Conservation (phyloP, 176 grass and related monocot species). For the Musa acuminata region DNA sequence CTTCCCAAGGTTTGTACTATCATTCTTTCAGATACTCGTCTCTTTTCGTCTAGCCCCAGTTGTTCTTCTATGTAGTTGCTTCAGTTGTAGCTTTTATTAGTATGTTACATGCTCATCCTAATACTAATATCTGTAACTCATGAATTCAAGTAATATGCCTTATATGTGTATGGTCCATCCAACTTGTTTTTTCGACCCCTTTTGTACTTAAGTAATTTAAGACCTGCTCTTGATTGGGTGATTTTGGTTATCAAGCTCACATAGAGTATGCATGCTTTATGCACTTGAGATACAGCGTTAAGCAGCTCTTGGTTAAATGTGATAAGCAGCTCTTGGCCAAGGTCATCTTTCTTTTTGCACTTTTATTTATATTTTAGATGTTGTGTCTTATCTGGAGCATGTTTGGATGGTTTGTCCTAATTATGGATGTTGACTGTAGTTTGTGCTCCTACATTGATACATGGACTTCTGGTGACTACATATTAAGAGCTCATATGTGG, state of each 20-base stretch:
- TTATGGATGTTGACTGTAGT: slow-evolving; percentile 20
- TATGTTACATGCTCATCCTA: not conserved
- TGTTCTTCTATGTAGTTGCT: not conserved
- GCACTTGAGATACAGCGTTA: too few species aligned
- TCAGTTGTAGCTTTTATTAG: not conserved
- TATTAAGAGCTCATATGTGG: slow-evolving; percentile 17
- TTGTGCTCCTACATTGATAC: slow-evolving; percentile 16
- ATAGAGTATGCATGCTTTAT: too few species aligned
- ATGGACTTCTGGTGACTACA: slow-evolving; percentile 21
- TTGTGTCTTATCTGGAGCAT: slow-evolving; percentile 2
- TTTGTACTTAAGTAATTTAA: too few species aligned
- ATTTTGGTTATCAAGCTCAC: too few species aligned
- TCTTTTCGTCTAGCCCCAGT: not conserved
- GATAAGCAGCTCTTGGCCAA: not conserved
- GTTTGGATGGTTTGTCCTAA: slow-evolving; percentile 13
- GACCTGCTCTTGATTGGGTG: too few species aligned
- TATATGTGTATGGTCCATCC: not conserved
- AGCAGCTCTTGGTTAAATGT: too few species aligned
- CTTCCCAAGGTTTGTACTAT: slow-evolving; percentile 58
- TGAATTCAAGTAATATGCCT: not conserved
- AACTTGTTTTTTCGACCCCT: too few species aligned
- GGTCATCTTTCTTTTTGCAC: not conserved
- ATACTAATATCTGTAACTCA: not conserved
- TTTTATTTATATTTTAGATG: not conserved
- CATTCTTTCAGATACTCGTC: not conserved